Percentiles rank a stretch among this genome's conserved stretches.
Conservation (phyloP, 176 grass and related monocot genomes). For the Aegilops tauschii region DNA sequence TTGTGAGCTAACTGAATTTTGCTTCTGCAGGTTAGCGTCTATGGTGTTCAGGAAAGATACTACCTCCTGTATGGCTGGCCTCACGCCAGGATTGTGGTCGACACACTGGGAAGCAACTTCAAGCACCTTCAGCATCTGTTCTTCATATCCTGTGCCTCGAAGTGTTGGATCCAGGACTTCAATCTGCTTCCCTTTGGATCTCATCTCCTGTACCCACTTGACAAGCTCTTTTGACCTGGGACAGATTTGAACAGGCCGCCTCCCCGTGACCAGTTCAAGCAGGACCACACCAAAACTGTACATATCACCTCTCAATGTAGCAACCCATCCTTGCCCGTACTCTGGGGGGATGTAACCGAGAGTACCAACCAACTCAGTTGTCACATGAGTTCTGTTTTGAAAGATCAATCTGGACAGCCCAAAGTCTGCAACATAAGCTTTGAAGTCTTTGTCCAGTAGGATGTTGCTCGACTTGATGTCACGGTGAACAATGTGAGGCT, state of each 20-base stretch:
- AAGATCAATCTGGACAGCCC: conserved; percentile 68
- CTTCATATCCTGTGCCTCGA: conserved; percentile 39
- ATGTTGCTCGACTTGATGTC: conserved; percentile 93
- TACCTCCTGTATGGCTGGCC: conserved; percentile 49
- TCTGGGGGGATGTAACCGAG: conserved; percentile 81
- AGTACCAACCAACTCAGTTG: conserved; percentile 72
- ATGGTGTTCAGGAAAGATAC: conserved; percentile 17
- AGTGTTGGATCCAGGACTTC: conserved; percentile 49
- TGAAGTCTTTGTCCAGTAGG: conserved; percentile 55
- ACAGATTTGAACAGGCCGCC: conserved; percentile 44
- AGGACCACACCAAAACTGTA: conserved; percentile 85
- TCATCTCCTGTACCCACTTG: conserved; percentile 55
- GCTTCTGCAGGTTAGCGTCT: not conserved
- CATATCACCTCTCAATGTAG: conserved; percentile 69
- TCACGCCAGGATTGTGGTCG: conserved; percentile 33
- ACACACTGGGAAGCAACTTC: conserved; percentile 53
- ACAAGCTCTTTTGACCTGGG: conserved; percentile 45
- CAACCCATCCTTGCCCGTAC: conserved; percentile 65
- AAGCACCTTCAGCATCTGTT: conserved; percentile 60
- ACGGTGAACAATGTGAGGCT: conserved; percentile 70
- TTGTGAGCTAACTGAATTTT: not conserved
- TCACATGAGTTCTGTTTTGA: conserved; percentile 66
- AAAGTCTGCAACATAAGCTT: conserved; percentile 68
- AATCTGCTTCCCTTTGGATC: conserved; percentile 29
- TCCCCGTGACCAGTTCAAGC: conserved; percentile 71